Conservation (phyloP, 768 basidiomycete genomes). For the Trametopsis cervina region DNA sequence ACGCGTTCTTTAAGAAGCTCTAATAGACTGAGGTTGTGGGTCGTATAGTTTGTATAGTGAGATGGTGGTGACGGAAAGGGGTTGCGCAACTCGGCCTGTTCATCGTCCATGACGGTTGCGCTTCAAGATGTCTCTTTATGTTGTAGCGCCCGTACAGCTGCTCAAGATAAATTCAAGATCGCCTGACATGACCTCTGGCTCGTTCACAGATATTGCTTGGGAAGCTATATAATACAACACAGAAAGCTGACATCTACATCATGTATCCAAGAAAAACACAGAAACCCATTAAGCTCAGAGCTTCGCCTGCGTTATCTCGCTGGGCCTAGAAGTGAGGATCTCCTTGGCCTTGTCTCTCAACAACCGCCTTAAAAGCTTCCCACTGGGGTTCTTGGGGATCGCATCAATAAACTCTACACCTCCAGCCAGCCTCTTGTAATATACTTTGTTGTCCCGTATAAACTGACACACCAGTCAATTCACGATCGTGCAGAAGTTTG, state of each 20-base stretch:
- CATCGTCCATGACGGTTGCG: slow-evolving; percentile 43
- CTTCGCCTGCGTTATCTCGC: slow-evolving; percentile 13
- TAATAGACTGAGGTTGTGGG: slow-evolving; percentile 66
- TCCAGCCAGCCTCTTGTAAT: slow-evolving; percentile 32
- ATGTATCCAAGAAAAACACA: too few relatives aligned
- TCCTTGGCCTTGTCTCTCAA: slow-evolving; percentile 23
- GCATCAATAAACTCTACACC: slow-evolving; percentile 33
- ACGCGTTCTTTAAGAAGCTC: slow-evolving; percentile 51
- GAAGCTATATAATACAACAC: background rate
- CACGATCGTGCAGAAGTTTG: too few relatives aligned
- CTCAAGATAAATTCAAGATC: background rate
- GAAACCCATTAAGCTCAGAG: slow-evolving; percentile 6
- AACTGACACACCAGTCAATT: too few relatives aligned
- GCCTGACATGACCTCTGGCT: background rate
- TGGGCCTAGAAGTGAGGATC: slow-evolving; percentile 1
- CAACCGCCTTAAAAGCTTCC: slow-evolving; percentile 25
- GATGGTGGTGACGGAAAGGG: slow-evolving; percentile 89
- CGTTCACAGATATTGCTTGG: background rate
- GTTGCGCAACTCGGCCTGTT: slow-evolving; percentile 73
- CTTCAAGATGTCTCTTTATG: background rate
- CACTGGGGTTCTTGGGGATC: slow-evolving; percentile 29
- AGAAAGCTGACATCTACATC: too few relatives aligned
- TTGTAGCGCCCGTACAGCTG: background rate
- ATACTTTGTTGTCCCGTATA: slow-evolving; percentile 25
- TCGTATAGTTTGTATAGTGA: slow-evolving; percentile 72